phyloP scores from a whole-genome alignment of 2,329 filamentous ascomycete species.

The Epichloe hybrida region DNA sequence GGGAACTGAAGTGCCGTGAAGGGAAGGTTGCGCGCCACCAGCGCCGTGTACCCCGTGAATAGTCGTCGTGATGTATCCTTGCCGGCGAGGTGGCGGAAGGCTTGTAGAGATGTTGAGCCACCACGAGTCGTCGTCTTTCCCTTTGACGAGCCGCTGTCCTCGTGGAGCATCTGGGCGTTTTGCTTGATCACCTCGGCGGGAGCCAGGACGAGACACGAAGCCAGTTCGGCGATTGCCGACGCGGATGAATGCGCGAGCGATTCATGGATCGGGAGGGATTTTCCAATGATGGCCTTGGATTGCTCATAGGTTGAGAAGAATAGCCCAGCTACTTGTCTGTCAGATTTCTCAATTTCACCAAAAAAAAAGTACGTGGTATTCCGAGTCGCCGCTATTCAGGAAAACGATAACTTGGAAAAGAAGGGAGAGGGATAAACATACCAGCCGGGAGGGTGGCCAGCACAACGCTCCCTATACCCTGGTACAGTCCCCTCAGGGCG shows the following conservation, averaged over 20 bases:
- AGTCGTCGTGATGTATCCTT: slow-evolving; percentile 44
- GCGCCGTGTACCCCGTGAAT: slow-evolving; percentile 61
- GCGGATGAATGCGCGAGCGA: slow-evolving; percentile 60
- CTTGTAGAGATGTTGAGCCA: slow-evolving; percentile 30
- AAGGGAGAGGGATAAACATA: slow-evolving; percentile 20
- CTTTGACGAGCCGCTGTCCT: slow-evolving; percentile 7
- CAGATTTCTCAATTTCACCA: too few species aligned
- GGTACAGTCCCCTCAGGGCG: slow-evolving; percentile 61
- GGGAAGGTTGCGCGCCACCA: slow-evolving; percentile 71
- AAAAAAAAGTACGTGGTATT: too few species aligned
- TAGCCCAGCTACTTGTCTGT: slow-evolving; percentile 45
- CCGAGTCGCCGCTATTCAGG: too few species aligned
- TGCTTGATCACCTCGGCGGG: slow-evolving; percentile 88
- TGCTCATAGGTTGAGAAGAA: slow-evolving; percentile 88
- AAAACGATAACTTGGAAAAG: background rate
- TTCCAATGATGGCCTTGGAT: slow-evolving; percentile 49
- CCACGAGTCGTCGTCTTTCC: slow-evolving; percentile 9
- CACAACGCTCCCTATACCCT: slow-evolving; percentile 75
- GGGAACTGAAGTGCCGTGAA: slow-evolving; percentile 86
- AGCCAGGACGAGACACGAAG: slow-evolving; percentile 75
- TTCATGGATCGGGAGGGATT: slow-evolving; percentile 42
- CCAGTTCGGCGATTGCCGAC: slow-evolving; percentile 66
- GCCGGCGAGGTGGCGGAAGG: slow-evolving; percentile 36
- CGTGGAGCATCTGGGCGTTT: slow-evolving; percentile 71
- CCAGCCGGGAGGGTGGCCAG: slow-evolving; percentile 80